Evolutionary conservation across 148 eudicot species (phyloP).

Genomic region (Nepenthes mirabilis): DNA sequence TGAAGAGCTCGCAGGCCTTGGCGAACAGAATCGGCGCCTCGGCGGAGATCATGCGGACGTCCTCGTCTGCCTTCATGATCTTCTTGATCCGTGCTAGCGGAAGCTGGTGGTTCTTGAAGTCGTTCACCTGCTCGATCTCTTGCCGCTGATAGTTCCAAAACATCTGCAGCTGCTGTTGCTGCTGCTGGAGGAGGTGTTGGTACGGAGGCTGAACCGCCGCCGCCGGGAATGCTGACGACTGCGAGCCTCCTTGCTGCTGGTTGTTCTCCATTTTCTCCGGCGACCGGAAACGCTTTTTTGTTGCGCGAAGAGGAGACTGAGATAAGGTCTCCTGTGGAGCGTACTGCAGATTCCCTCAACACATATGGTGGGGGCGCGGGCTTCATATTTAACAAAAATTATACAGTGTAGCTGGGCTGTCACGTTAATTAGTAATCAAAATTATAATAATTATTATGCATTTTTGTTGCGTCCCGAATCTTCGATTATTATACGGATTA

Average conservation of each 20-base stretch:
- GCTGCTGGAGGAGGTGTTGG: conserved; percentile 4
- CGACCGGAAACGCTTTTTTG: too few species aligned
- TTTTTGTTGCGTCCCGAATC: too few species aligned
- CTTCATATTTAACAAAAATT: too few species aligned
- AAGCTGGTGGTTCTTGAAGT: conserved; percentile 10
- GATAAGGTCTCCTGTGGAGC: too few species aligned
- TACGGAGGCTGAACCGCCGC: neutral
- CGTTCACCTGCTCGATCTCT: conserved; percentile 8
- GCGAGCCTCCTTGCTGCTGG: too few species aligned
- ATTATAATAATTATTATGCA: too few species aligned
- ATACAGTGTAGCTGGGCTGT: too few species aligned
- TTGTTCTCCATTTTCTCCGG: too few species aligned
- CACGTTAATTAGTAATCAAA: too few species aligned
- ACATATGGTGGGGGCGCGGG: too few species aligned
- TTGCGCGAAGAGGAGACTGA: neutral
- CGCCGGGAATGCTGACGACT: neutral
- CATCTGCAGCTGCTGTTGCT: conserved; percentile 8
- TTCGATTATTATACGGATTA: too few species aligned
- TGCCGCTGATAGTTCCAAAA: conserved; percentile 8
- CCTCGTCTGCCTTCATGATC: conserved; percentile 12
- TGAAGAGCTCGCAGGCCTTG: conserved; percentile 11
- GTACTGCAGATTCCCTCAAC: too few species aligned
- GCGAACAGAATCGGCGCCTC: conserved; percentile 11
- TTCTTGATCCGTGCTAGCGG: conserved; percentile 12
- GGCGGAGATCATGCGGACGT: conserved; percentile 10